Evolutionary conservation across 441 rosid genomes (phyloP).

Genomic region (Breynia disticha): DNA sequence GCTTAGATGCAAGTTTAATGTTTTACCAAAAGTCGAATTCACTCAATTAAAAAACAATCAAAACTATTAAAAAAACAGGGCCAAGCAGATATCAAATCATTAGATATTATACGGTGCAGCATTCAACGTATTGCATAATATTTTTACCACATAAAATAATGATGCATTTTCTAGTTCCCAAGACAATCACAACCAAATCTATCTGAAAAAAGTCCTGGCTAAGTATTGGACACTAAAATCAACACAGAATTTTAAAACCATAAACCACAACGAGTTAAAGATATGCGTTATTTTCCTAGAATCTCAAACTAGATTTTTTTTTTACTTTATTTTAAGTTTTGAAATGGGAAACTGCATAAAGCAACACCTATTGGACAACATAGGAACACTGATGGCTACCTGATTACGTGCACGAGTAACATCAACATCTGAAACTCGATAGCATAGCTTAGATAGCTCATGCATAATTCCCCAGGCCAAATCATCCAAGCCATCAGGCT

Average conservation of each 20-base stretch:
- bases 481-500: constrained; percentile 91
- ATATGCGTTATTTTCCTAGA: too few species aligned
- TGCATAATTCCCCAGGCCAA: constrained; percentile 90
- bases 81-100: too few species aligned
- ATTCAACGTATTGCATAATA: too few species aligned
- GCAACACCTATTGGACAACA: neutral
- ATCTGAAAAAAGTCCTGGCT: too few species aligned
- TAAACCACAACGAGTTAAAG: too few species aligned
- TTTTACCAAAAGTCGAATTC: neutral
- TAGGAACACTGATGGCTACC: constrained; percentile 28
- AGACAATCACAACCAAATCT: too few species aligned
- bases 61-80: neutral
- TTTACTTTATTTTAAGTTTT: neutral
- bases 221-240: too few species aligned
- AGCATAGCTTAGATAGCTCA: constrained; percentile 67
- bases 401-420: constrained; percentile 95
- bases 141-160: too few species aligned
- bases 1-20: neutral
- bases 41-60: neutral
- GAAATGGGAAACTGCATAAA: neutral
- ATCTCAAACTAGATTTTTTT: too few species aligned
- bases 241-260: too few species aligned
- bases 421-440: constrained; percentile 90
- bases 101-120: too few species aligned
- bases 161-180: too few species aligned